These are phyloP conservation scores for Chaetoscypha palmicola DNA, from an alignment of 2,329 filamentous ascomycete species.

Conservation along the genomic window DNA sequence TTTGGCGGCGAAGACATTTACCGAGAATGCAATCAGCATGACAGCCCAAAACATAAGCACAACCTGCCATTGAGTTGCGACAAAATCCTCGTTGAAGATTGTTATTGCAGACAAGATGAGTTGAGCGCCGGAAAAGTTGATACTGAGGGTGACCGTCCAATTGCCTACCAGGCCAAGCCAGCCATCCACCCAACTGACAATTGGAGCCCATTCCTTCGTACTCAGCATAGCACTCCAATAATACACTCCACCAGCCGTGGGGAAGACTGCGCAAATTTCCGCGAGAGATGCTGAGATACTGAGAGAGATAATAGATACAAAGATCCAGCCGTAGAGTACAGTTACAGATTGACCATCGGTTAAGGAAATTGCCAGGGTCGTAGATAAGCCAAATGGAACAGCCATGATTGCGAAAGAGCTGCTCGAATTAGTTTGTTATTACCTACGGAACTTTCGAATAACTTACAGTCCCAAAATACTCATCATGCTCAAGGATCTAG, in stretches of 20 bases:
- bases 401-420: constrained; percentile 69
- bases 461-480: constrained; percentile 51
- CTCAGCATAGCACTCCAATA: constrained; percentile 65
- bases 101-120: constrained; percentile 59
- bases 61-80: constrained; percentile 61
- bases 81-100: constrained; percentile 64
- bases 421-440: constrained; percentile 26
- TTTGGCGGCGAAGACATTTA: constrained; percentile 58
- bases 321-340: constrained; percentile 63
- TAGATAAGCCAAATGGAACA: constrained; percentile 43
- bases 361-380: constrained; percentile 62
- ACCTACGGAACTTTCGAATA: background rate
- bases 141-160: constrained; percentile 57
- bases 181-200: constrained; percentile 63
- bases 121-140: constrained; percentile 68
- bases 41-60: constrained; percentile 67
- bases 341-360: constrained; percentile 63
- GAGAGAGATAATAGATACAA: constrained; percentile 56
- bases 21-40: constrained; percentile 54
- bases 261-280: constrained; percentile 63
- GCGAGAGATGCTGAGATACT: constrained; percentile 59
- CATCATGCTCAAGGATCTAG: constrained; percentile 60
- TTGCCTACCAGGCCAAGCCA: constrained; percentile 69
- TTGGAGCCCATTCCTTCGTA: constrained; percentile 56
- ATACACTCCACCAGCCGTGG: constrained; percentile 63